Conservation (phyloP, 2,329 filamentous ascomycete genomes). For the Beauveria asiatica region DNA sequence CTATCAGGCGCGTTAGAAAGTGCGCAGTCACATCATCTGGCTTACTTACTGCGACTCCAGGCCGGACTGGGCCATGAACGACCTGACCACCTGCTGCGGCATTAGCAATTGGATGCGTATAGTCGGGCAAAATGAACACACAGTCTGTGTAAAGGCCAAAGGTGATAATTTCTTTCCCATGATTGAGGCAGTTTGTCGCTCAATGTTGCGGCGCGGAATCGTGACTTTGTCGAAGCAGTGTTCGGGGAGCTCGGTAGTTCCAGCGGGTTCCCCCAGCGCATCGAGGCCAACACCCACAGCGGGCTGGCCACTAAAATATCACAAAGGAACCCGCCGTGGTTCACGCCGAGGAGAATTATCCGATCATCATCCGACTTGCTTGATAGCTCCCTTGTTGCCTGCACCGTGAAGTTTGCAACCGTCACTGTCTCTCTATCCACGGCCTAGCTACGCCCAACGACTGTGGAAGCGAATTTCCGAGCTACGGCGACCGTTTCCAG, state of each 20-base stretch:
- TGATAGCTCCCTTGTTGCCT: background rate
- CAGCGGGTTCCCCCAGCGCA: background rate
- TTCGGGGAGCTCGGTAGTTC: background rate
- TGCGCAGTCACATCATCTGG: constrained; percentile 6
- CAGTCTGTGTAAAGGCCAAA: constrained; percentile 27
- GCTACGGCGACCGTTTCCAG: background rate
- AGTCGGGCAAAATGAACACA: constrained; percentile 10
- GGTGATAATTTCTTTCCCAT: constrained; percentile 29
- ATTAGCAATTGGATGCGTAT: constrained; percentile 8
- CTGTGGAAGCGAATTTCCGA: background rate
- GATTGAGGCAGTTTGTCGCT: constrained; percentile 7
- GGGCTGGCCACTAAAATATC: background rate
- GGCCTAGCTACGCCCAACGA: background rate
- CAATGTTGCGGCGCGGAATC: background rate
- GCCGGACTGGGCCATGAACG: constrained; percentile 77
- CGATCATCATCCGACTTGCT: constrained; percentile 10
- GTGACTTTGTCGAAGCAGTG: background rate
- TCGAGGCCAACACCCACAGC: background rate
- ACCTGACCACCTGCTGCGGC: constrained; percentile 63
- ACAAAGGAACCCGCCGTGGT: background rate
- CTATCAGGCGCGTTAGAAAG: constrained; percentile 4
- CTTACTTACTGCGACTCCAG: constrained; percentile 69
- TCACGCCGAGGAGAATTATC: background rate
- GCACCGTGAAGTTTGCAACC: background rate
- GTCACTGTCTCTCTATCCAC: background rate